These are phyloP conservation scores for Meripilus lineatus DNA, from an alignment of 1,284 basidiomycete genomes.

Conservation along the genomic window DNA sequence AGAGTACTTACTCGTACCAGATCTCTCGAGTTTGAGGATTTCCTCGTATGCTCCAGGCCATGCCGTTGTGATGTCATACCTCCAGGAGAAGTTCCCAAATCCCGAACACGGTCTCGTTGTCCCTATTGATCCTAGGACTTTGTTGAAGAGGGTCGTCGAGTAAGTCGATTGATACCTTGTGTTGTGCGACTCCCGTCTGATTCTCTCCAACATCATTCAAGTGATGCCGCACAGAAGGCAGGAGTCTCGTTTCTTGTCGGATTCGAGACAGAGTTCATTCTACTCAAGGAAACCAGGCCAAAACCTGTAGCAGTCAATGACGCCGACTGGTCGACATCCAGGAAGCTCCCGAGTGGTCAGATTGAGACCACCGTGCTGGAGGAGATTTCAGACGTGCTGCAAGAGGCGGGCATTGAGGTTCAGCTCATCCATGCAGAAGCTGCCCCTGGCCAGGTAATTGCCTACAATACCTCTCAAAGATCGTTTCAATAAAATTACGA, in stretches of 20 bases:
- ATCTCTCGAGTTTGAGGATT: slow-evolving; percentile 46
- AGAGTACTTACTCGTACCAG: slow-evolving; percentile 53
- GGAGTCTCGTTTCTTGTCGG: slow-evolving; percentile 57
- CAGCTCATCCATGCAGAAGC: slow-evolving; percentile 50
- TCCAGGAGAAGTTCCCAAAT: slow-evolving; percentile 52
- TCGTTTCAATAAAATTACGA: not conserved
- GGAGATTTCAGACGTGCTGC: slow-evolving; percentile 22
- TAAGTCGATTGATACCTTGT: slow-evolving; percentile 28
- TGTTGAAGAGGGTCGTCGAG: slow-evolving; percentile 46
- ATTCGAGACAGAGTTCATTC: slow-evolving; percentile 65
- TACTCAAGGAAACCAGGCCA: slow-evolving; percentile 49
- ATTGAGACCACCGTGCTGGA: no score
- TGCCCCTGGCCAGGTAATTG: slow-evolving; percentile 59
- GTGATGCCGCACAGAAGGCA: slow-evolving; percentile 33
- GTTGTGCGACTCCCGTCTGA: slow-evolving; percentile 16
- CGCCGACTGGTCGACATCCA: slow-evolving; percentile 46
- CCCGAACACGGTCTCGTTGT: no score
- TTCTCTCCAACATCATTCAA: no score
- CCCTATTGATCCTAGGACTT: slow-evolving; percentile 50
- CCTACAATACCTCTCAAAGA: not conserved
- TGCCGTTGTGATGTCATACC: slow-evolving; percentile 58
- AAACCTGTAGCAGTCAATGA: slow-evolving; percentile 38
- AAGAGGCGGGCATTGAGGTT: slow-evolving; percentile 30
- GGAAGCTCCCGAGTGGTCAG: slow-evolving; percentile 25
- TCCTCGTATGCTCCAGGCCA: slow-evolving; percentile 50